Conservation (phyloP, 2,329 filamentous ascomycete genomes). For the Diaporthe eres region DNA sequence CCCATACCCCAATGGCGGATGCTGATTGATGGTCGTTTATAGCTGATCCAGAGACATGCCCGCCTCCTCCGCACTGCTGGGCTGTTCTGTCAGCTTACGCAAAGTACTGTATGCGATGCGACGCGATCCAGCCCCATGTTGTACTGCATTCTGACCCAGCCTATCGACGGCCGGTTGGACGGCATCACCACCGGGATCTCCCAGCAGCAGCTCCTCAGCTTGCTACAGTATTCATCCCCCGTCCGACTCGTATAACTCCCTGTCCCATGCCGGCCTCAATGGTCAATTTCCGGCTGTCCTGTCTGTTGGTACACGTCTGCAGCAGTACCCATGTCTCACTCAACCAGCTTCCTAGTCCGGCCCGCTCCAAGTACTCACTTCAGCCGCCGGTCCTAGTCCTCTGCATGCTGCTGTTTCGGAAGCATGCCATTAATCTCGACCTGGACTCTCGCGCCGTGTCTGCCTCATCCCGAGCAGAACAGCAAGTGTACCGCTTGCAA, state of each 20-base stretch:
- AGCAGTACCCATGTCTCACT: conserved; percentile 21
- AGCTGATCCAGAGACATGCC: background rate
- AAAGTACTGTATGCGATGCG: background rate
- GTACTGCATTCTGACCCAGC: background rate
- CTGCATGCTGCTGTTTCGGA: conserved; percentile 29
- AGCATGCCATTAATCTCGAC: background rate
- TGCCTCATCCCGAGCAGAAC: background rate
- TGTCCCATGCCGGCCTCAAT: background rate
- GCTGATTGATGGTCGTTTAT: background rate
- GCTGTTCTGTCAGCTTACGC: conserved; percentile 3
- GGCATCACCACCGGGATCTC: too few species aligned
- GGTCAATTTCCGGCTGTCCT: conserved; percentile 24
- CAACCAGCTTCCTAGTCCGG: conserved; percentile 31
- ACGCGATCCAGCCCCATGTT: background rate
- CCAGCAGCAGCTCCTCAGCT: background rate
- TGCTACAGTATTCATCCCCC: background rate
- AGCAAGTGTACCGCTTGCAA: too few species aligned
- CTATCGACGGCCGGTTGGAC: background rate
- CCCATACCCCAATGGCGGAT: background rate
- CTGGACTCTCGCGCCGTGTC: background rate
- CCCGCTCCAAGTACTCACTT: conserved; percentile 1
- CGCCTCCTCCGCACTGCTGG: background rate
- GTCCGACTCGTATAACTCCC: background rate
- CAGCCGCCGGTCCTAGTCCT: conserved; percentile 1
- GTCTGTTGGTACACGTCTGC: conserved; percentile 30